Conservation (phyloP, 371 early-diverging fungal species). For the Mycotypha africana region DNA sequence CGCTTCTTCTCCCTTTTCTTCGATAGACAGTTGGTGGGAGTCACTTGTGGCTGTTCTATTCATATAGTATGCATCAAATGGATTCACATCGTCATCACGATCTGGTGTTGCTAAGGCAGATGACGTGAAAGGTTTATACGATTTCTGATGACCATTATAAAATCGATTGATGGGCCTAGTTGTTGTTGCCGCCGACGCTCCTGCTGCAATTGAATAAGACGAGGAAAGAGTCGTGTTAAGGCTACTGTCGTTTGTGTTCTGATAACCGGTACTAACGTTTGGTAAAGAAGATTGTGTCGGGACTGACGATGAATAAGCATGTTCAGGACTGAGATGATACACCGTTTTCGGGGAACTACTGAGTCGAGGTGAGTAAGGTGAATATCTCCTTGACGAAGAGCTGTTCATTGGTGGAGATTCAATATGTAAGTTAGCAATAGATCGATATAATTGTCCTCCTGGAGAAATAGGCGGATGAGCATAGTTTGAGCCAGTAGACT, state of each 20-base stretch:
- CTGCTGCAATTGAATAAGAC: constrained; percentile 10
- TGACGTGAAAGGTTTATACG: constrained; percentile 18
- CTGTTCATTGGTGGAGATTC: constrained; percentile 27
- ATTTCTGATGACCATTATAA: constrained; percentile 9
- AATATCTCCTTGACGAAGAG: constrained; percentile 15
- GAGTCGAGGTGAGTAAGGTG: constrained; percentile 29
- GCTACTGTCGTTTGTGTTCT: background rate
- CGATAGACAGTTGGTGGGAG: constrained; percentile 2
- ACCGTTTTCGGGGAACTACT: constrained; percentile 16
- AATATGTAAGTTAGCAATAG: constrained; percentile 25
- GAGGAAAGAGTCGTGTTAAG: constrained; percentile 6
- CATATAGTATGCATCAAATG: constrained; percentile 17
- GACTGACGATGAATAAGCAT: constrained; percentile 8
- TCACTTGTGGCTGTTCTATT: too few species aligned
- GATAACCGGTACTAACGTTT: background rate
- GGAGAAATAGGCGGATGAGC: constrained; percentile 26
- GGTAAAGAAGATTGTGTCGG: background rate
- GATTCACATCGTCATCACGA: constrained; percentile 18
- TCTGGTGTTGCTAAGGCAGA: constrained; percentile 27
- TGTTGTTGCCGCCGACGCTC: background rate
- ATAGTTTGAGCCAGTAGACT: too few species aligned
- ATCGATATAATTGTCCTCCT: constrained; percentile 19
- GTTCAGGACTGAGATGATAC: constrained; percentile 3
- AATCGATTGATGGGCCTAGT: too few species aligned
- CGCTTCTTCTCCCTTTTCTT: constrained; percentile 9